Conservation (phyloP, 2,329 filamentous ascomycete genomes). For the Colletotrichum karsti region DNA sequence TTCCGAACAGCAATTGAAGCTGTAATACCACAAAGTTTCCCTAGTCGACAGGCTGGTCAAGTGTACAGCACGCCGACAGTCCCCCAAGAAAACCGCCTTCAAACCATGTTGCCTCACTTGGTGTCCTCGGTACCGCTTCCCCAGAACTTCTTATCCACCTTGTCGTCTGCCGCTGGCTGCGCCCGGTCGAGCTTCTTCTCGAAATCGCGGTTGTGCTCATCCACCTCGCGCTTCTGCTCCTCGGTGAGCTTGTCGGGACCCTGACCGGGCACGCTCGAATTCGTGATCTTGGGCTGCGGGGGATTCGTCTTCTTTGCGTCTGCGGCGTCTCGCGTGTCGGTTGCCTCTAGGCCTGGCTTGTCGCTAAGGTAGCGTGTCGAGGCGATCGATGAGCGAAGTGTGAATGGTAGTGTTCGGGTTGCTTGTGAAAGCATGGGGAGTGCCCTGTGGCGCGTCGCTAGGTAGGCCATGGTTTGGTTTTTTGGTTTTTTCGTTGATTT, state of each 20-base stretch:
- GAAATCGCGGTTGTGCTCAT: constrained; percentile 67
- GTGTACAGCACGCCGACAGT: not conserved
- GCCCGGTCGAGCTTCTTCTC: constrained; percentile 60
- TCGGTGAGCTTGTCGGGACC: constrained; percentile 46
- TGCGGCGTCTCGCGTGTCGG: constrained; percentile 11
- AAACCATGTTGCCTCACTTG: not conserved
- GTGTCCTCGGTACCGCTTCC: not conserved
- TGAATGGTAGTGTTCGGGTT: not conserved
- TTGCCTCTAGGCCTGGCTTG: constrained; percentile 15
- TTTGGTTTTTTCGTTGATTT: not conserved
- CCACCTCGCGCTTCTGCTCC: constrained; percentile 65
- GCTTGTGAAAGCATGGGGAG: not conserved
- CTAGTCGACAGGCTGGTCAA: no score
- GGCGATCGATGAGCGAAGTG: not conserved
- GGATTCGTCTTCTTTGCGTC: constrained; percentile 37
- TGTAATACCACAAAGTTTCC: no score
- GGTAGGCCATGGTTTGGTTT: not conserved
- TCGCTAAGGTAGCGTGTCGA: constrained; percentile 4
- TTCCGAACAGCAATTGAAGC: no score
- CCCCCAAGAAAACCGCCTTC: no score
- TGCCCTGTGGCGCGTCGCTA: not conserved
- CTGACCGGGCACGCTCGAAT: constrained; percentile 51
- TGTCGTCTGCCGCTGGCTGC: constrained; percentile 50
- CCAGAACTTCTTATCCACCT: constrained; percentile 67
- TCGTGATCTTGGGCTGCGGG: constrained; percentile 60